A percentile compares a stretch with the other conserved stretches of the same genome.
These are phyloP conservation scores for Lentinula detonsa DNA, from an alignment of 768 basidiomycete genomes.

Conservation along the genomic window DNA sequence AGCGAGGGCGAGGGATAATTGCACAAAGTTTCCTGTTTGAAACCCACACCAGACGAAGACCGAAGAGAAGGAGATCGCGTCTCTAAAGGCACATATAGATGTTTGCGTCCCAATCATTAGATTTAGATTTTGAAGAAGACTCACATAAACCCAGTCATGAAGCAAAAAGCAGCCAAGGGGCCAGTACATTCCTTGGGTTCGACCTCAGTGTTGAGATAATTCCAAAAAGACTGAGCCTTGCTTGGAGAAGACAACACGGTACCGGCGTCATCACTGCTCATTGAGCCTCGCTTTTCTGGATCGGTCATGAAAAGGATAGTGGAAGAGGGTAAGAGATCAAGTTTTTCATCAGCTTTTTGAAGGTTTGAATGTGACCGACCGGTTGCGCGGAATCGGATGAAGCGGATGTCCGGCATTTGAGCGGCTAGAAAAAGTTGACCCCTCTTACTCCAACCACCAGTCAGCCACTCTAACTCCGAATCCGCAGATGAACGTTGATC, in stretches of 20 bases:
- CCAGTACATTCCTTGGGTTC: slow-evolving; percentile 43
- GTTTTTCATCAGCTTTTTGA: neutral
- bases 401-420: neutral
- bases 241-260: neutral
- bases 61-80: slow-evolving; percentile 70
- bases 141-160: slow-evolving; percentile 78
- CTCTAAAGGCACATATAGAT: slow-evolving; percentile 30
- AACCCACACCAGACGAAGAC: slow-evolving; percentile 84
- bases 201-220: slow-evolving; percentile 39
- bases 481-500: too few species aligned
- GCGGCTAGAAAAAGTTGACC: neutral
- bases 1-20: slow-evolving; percentile 76
- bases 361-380: neutral
- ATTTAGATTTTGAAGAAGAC: slow-evolving; percentile 17
- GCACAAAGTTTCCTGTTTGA: slow-evolving; percentile 74
- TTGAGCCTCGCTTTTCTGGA: neutral
- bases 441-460: too few species aligned
- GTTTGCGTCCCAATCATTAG: neutral
- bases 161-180: slow-evolving; percentile 61
- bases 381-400: neutral
- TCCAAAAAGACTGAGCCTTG: slow-evolving; percentile 24
- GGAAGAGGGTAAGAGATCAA: neutral
- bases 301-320: neutral
- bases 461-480: too few species aligned
- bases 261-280: neutral